These are phyloP conservation scores for Leptographium radiaticola DNA, from an alignment of 2,329 filamentous ascomycete genomes.

Conservation along the genomic window DNA sequence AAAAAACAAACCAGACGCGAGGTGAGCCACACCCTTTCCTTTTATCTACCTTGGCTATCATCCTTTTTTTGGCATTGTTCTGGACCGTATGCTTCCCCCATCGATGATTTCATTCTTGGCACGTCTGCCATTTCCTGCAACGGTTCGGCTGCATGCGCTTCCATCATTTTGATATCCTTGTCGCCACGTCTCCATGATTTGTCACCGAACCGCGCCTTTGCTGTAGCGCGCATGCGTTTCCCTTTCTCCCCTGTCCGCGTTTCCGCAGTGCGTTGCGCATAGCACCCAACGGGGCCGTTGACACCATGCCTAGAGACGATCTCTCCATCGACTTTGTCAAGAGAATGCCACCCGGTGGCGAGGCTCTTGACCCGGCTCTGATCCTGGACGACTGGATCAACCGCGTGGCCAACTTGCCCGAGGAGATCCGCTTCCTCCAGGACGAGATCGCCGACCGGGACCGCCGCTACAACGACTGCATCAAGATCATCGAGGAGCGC, in stretches of 20 bases:
- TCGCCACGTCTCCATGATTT: background rate
- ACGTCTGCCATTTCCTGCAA: background rate
- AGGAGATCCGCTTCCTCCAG: slow-evolving; percentile 71
- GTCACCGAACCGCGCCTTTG: background rate
- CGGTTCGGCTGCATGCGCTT: background rate
- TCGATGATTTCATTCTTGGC: background rate
- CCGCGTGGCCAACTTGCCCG: slow-evolving; percentile 63
- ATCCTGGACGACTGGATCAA: slow-evolving; percentile 71
- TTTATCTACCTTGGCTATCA: background rate
- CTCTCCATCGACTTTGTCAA: slow-evolving; percentile 56
- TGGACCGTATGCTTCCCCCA: background rate
- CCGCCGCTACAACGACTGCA: slow-evolving; percentile 53
- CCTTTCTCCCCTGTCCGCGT: background rate
- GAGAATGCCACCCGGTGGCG: slow-evolving; percentile 47
- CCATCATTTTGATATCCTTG: background rate
- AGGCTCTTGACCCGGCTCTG: slow-evolving; percentile 50
- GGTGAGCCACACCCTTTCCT: slow-evolving; percentile 10
- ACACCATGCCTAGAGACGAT: slow-evolving; percentile 57
- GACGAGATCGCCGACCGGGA: slow-evolving; percentile 78
- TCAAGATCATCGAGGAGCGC: slow-evolving; percentile 55
- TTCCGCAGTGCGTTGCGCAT: background rate
- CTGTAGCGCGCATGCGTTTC: background rate
- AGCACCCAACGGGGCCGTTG: background rate
- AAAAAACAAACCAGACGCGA: slow-evolving; percentile 4
- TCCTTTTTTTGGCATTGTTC: background rate